Conservation (phyloP, 495 filamentous ascomycete genomes). For the Neurospora cerealis region DNA sequence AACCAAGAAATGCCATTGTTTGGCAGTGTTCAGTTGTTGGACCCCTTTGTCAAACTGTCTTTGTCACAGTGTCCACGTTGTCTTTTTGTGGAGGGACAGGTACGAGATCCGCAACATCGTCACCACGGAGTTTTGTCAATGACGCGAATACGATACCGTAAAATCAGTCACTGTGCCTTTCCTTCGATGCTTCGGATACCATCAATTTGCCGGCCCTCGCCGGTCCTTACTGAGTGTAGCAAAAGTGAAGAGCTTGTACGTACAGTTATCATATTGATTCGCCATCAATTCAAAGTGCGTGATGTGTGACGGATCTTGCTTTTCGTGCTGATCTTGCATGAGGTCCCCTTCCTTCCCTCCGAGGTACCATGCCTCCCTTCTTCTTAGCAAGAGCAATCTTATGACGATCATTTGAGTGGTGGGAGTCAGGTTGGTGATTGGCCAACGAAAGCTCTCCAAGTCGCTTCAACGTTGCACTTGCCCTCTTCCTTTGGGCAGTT, state of each 20-base stretch:
- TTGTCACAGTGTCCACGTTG: background rate
- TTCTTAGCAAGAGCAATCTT: background rate
- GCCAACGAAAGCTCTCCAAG: background rate
- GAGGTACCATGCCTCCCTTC: background rate
- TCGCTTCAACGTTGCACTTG: background rate
- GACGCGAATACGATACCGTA: background rate
- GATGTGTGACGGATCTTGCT: background rate
- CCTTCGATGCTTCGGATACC: background rate
- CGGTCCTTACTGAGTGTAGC: background rate
- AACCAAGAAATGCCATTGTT: background rate
- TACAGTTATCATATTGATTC: background rate
- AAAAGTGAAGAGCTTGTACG: background rate
- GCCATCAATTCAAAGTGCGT: background rate
- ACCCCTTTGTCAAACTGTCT: background rate
- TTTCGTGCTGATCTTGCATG: background rate
- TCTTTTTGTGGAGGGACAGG: background rate
- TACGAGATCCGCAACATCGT: background rate
- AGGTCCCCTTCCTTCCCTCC: background rate
- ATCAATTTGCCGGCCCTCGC: background rate
- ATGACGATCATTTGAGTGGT: background rate
- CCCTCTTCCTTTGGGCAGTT: background rate
- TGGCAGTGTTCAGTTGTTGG: background rate
- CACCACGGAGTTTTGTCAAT: background rate
- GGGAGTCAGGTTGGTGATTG: background rate
- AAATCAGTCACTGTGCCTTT: background rate